Evolutionary conservation across 768 basidiomycete species (phyloP).

Genomic region (Rhodotorula taiwanensis): DNA sequence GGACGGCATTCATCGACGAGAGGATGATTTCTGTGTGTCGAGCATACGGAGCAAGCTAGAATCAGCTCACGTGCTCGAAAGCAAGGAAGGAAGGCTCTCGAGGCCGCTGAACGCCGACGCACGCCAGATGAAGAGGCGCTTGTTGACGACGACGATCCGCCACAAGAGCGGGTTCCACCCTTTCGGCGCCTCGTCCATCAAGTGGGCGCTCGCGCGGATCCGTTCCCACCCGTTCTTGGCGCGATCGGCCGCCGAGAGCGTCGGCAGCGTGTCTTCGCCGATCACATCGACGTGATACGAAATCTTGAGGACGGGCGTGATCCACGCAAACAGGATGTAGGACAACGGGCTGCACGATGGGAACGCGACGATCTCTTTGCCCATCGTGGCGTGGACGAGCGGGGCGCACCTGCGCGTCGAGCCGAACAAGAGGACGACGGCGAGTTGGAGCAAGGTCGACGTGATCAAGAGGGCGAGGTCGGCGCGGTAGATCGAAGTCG

Average conservation of each 20-base stretch:
- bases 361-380: constrained; percentile 1
- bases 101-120: too few relatives aligned
- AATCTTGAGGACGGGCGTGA: constrained; percentile 16
- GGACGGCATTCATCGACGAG: constrained; percentile 13
- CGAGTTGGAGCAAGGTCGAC: background rate
- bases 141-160: constrained; percentile 24
- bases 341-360: constrained; percentile 18
- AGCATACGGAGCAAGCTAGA: too few relatives aligned
- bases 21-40: constrained; percentile 24
- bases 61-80: background rate
- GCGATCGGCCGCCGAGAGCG: constrained; percentile 13
- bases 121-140: constrained; percentile 22
- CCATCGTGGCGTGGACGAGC: background rate
- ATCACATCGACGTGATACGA: constrained; percentile 9
- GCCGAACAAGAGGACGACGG: constrained; percentile 11
- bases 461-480: constrained; percentile 6
- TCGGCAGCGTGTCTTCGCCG: constrained; percentile 13
- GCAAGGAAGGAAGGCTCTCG: background rate
- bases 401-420: constrained; percentile 22
- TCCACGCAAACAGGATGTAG: constrained; percentile 29
- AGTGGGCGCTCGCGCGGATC: constrained; percentile 3
- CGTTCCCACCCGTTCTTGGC: constrained; percentile 21
- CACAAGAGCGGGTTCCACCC: constrained; percentile 28
- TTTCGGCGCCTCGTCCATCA: constrained; percentile 10
- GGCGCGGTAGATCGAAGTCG: background rate